These are phyloP conservation scores for Fusarium papillatum DNA, from an alignment of 2,329 filamentous ascomycete genomes.

Conservation along the genomic window DNA sequence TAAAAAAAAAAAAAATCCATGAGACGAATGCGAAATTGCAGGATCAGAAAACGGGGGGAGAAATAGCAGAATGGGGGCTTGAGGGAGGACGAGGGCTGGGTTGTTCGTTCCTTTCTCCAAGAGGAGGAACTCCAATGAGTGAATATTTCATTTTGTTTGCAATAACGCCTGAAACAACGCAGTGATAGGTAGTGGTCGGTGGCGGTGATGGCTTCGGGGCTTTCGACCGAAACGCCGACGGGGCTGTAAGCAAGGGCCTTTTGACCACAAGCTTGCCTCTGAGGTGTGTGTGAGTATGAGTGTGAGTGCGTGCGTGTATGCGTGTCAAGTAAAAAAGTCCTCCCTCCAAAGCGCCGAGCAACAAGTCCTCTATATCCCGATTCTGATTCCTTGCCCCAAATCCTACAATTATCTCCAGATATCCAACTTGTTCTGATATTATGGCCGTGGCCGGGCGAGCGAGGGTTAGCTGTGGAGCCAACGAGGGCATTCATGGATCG, in stretches of 20 bases:
- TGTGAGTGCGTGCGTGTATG: slow-evolving; percentile 1
- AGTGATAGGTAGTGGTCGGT: slow-evolving; percentile 6
- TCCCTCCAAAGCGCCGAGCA: slow-evolving; percentile 41
- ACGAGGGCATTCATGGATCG: background rate
- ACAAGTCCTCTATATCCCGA: slow-evolving; percentile 42
- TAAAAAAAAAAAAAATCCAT: background rate
- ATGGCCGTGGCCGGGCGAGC: slow-evolving; percentile 7
- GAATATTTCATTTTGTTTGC: slow-evolving; percentile 21
- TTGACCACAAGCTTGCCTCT: slow-evolving; percentile 1
- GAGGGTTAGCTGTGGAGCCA: background rate
- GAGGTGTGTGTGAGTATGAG: slow-evolving; percentile 4
- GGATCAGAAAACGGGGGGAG: background rate
- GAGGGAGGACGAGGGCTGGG: background rate
- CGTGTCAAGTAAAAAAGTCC: slow-evolving; percentile 13
- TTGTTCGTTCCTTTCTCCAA: slow-evolving; percentile 5
- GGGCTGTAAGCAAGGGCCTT: slow-evolving; percentile 8
- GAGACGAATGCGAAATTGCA: background rate
- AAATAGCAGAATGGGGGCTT: slow-evolving; percentile 5
- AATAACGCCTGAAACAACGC: slow-evolving; percentile 21
- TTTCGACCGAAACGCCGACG: slow-evolving; percentile 14
- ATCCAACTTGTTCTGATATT: slow-evolving; percentile 23
- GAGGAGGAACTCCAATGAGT: slow-evolving; percentile 2
- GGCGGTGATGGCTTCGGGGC: slow-evolving; percentile 5
- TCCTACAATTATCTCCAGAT: slow-evolving; percentile 32
- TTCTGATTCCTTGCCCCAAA: slow-evolving; percentile 35